Conservation (phyloP, 371 early-diverging fungal genomes). For the Rhizopus arrhizus region DNA sequence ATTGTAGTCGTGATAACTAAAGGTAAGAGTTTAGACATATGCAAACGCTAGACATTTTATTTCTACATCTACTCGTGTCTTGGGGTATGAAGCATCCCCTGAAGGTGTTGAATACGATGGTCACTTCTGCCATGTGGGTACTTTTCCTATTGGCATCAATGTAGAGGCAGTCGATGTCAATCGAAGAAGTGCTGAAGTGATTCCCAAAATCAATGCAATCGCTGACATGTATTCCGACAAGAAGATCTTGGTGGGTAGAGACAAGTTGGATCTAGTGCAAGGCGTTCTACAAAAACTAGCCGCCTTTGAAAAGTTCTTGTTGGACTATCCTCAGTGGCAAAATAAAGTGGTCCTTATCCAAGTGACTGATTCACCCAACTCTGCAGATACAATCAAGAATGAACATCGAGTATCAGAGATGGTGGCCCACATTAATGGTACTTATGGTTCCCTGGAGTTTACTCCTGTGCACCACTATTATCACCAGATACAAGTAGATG, state of each 20-base stretch:
- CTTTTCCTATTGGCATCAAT: slow-evolving; percentile 98
- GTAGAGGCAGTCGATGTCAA: slow-evolving; percentile 49
- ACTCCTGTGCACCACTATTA: slow-evolving; percentile 95
- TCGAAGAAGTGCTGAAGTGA: slow-evolving; percentile 52
- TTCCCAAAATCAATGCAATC: slow-evolving; percentile 75
- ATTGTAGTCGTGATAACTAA: too few relatives aligned
- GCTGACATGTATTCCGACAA: slow-evolving; percentile 90
- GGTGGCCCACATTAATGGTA: slow-evolving; percentile 92
- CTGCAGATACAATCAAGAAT: slow-evolving; percentile 59
- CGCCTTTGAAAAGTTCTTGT: slow-evolving; percentile 92
- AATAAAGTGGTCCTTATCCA: slow-evolving; percentile 90
- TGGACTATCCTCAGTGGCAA: slow-evolving; percentile 87
- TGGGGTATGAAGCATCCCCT: slow-evolving; percentile 86
- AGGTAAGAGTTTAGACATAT: slow-evolving; percentile 68
- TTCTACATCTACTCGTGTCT: slow-evolving; percentile 87
- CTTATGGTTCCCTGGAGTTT: slow-evolving; percentile 92
- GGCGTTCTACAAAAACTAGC: slow-evolving; percentile 97
- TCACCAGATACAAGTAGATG: slow-evolving; percentile 90
- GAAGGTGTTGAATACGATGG: slow-evolving; percentile 81
- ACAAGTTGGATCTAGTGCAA: slow-evolving; percentile 98
- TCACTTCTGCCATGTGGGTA: slow-evolving; percentile 78
- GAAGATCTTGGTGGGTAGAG: slow-evolving; percentile 95
- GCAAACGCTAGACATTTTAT: slow-evolving; percentile 96
- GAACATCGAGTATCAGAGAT: slow-evolving; percentile 87
- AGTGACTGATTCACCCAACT: slow-evolving; percentile 55